These are phyloP conservation scores for Hyaloscypha variabilis DNA, from an alignment of 495 filamentous ascomycete species.

Conservation along the genomic window DNA sequence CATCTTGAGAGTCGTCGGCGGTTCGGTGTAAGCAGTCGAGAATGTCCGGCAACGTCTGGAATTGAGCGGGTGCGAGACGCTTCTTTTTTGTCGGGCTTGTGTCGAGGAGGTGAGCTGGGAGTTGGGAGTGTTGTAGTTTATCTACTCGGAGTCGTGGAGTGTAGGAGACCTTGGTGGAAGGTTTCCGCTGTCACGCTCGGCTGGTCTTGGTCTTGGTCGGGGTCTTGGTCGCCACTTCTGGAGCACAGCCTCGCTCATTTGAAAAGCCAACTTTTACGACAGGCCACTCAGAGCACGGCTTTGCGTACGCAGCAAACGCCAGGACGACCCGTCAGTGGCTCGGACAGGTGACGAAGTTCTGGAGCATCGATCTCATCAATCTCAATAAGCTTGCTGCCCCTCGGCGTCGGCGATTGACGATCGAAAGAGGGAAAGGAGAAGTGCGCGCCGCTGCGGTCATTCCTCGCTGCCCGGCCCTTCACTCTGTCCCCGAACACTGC, in stretches of 20 bases:
- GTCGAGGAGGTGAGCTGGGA: too few species aligned
- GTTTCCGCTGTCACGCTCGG: too few species aligned
- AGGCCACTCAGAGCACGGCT: not conserved
- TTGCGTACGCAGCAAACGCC: not conserved
- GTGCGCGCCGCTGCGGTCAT: not conserved
- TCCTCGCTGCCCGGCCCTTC: not conserved
- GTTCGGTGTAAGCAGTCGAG: not conserved
- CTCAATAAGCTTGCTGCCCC: not conserved
- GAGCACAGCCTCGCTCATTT: too few species aligned
- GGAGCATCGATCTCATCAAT: too few species aligned
- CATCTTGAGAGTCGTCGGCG: constrained; percentile 14
- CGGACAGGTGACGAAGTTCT: not conserved
- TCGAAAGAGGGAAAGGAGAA: too few species aligned
- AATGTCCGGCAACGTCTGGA: not conserved
- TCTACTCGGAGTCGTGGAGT: too few species aligned
- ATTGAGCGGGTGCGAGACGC: not conserved
- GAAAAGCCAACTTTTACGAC: not conserved
- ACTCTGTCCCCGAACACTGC: not conserved
- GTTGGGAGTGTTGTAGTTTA: too few species aligned
- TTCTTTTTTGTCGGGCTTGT: not conserved
- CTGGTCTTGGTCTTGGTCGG: too few species aligned
- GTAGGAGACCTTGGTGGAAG: too few species aligned
- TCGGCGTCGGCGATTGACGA: not conserved
- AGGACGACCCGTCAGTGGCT: not conserved
- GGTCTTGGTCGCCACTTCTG: too few species aligned